Evolutionary conservation across 257 asterid species (phyloP).

Genomic region (Mentha longifolia): DNA sequence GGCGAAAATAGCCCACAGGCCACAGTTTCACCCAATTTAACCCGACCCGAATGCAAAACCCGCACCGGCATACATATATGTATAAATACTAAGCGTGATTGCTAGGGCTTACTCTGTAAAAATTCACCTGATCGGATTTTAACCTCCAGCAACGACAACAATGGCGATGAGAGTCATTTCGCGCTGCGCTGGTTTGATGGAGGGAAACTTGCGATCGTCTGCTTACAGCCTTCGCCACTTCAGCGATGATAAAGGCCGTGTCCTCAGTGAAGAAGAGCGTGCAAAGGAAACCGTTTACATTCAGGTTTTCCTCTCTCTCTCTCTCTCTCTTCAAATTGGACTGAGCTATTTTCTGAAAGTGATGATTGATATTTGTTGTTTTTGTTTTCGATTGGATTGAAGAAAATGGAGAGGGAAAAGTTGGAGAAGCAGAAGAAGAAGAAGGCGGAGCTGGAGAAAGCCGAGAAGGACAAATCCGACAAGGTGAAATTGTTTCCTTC

Average conservation of each 20-base stretch:
- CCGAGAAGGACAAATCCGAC: conserved; percentile 56
- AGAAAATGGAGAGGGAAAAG: conserved; percentile 86
- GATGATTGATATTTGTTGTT: background rate
- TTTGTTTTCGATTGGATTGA: conserved; percentile 27
- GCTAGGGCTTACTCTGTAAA: conserved; percentile 20
- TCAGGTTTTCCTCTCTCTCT: conserved; percentile 47
- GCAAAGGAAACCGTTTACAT: conserved; percentile 80
- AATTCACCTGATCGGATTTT: conserved; percentile 21
- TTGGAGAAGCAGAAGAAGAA: conserved; percentile 68
- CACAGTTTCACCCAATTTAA: background rate
- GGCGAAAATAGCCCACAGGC: background rate
- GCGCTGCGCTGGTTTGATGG: conserved; percentile 50
- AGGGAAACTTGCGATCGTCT: conserved; percentile 36
- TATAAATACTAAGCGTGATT: background rate
- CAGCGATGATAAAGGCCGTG: conserved; percentile 64
- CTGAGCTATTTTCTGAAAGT: background rate
- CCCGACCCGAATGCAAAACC: background rate
- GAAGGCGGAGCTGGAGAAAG: conserved; percentile 70
- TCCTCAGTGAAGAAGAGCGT: conserved; percentile 86
- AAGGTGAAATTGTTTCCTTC: conserved; percentile 45
- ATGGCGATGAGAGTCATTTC: conserved; percentile 45
- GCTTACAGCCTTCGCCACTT: conserved; percentile 42
- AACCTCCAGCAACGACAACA: conserved; percentile 28
- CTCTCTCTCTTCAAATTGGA: background rate
- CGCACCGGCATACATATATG: background rate